Percentiles rank a stretch among this genome's conserved stretches.
These are phyloP conservation scores for Schizopora paradoxa DNA, from an alignment of 1,284 basidiomycete species.

Conservation along the genomic window DNA sequence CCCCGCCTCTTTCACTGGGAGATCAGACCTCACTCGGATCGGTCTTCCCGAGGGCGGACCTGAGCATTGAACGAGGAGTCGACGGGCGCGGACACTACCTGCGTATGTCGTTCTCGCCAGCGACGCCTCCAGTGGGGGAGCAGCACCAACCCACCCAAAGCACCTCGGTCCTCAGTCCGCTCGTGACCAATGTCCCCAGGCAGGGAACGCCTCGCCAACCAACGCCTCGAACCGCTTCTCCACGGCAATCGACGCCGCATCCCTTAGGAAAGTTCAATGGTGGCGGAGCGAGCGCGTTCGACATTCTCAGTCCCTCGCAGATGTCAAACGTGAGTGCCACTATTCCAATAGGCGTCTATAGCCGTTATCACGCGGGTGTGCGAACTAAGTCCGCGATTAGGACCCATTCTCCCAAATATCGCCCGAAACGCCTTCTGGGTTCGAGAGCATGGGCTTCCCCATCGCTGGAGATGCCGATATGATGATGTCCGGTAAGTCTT, in stretches of 20 bases:
- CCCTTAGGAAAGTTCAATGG: background rate
- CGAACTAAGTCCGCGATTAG: too few species aligned
- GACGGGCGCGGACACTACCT: conserved; percentile 16
- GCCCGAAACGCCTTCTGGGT: background rate
- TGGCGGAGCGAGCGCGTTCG: background rate
- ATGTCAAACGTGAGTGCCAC: conserved; percentile 12
- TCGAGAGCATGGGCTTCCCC: conserved; percentile 6
- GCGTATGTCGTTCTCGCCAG: conserved; percentile 13
- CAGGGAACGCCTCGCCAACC: background rate
- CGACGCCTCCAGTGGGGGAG: too few species aligned
- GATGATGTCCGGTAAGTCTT: conserved; percentile 14
- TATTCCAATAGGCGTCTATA: background rate
- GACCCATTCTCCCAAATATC: too few species aligned
- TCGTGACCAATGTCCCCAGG: too few species aligned
- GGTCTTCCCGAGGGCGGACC: conserved; percentile 5
- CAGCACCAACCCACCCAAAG: too few species aligned
- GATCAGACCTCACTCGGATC: background rate
- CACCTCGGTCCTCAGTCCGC: too few species aligned
- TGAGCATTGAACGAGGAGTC: conserved; percentile 15
- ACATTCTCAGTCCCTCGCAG: background rate
- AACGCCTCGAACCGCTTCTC: background rate
- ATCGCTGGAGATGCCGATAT: conserved; percentile 7
- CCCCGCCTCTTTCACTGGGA: background rate
- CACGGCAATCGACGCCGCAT: background rate
- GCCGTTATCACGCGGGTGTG: too few species aligned